These are phyloP conservation scores for Barbatosphaeria neglecta DNA, from an alignment of 495 filamentous ascomycete genomes.

Conservation along the genomic window DNA sequence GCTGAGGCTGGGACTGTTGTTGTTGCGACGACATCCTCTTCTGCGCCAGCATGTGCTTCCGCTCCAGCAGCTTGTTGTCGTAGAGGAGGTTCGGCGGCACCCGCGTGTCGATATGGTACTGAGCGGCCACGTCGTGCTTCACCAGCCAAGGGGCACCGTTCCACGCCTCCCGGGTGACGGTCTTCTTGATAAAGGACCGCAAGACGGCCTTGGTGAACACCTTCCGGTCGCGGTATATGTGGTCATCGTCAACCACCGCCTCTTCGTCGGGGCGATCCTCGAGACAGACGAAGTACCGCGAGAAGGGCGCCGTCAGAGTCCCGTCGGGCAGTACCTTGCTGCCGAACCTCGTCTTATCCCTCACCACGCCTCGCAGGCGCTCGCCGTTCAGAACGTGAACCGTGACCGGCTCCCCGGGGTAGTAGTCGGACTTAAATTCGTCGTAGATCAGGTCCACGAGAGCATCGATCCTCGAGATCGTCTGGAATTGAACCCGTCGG, in stretches of 20 bases:
- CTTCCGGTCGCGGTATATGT: constrained; percentile 79
- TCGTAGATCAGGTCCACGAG: constrained; percentile 55
- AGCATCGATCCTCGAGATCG: constrained; percentile 80
- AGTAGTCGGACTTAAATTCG: constrained; percentile 89
- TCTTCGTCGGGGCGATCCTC: constrained; percentile 59
- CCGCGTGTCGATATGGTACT: constrained; percentile 72
- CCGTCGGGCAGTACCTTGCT: constrained; percentile 49
- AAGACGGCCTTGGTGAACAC: constrained; percentile 93
- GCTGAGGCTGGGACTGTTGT: neutral
- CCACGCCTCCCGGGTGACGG: constrained; percentile 83
- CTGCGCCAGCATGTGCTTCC: constrained; percentile 54
- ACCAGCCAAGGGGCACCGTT: constrained; percentile 92
- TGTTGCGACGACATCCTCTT: constrained; percentile 49
- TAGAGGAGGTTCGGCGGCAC: constrained; percentile 76
- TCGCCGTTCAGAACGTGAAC: constrained; percentile 59
- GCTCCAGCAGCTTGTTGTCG: constrained; percentile 64
- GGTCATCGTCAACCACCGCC: constrained; percentile 64
- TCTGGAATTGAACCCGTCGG: constrained; percentile 81
- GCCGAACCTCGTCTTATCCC: constrained; percentile 75
- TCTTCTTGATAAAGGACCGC: constrained; percentile 89
- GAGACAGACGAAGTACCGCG: constrained; percentile 70
- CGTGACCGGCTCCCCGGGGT: constrained; percentile 78
- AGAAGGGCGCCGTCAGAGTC: constrained; percentile 52
- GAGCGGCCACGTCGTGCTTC: constrained; percentile 70
- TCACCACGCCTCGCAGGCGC: constrained; percentile 62